Base-by-base conservation (phyloP, 805 yeast genomes). In the Wickerhamiella alocasiicola region DNA sequence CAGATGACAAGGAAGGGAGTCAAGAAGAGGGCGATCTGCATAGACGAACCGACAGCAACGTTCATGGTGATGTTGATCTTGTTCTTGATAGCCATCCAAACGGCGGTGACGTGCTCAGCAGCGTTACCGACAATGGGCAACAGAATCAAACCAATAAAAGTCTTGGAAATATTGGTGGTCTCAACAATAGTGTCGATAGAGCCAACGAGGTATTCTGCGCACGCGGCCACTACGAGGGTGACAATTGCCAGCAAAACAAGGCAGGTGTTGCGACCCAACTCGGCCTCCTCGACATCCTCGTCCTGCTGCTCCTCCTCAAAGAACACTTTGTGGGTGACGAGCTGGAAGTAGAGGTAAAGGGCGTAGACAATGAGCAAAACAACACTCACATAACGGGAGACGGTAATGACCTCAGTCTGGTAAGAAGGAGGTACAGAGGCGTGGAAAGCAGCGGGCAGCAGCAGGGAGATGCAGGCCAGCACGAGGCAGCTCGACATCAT, bases 81-180 rank as follows among this genome's bases (percentile, higher is more conserved):
- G 62, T 91, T 83, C 63, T 85, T 2, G 71, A 77, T 74, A 17
- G 98, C 97, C 36, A 91, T 97, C 46, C 84, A 72, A 27, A 91
- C 80, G 3, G 97, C 95, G 15, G 98, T 91, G 39, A 84, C 97
- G 61, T 91, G 98, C 61, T 91, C 98, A 9, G 97, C 97, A 2
- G 98, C 98, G 55, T 91, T 91, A 43, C 97, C 98, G 20, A 91
- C 97, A 47, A 91, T 88, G 30, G 98, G 98, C 47, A 91, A 79
- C 34, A 91, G 75, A 51, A 91, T 79, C 50, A 91, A 68, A 58
- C 97, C 97, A 54, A 91, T 84, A 54, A 91, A 91, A 0, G 97
- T 85, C 70, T 88, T 87, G 32, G 95, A 81, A 41, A 91, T 67
- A 3, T 95, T 95, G 2, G 94, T 75, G 23, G 75, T 64, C 44